These are phyloP conservation scores for Ophiostoma himal-ulmi DNA, from an alignment of 2,329 filamentous ascomycete genomes.

Conservation along the genomic window DNA sequence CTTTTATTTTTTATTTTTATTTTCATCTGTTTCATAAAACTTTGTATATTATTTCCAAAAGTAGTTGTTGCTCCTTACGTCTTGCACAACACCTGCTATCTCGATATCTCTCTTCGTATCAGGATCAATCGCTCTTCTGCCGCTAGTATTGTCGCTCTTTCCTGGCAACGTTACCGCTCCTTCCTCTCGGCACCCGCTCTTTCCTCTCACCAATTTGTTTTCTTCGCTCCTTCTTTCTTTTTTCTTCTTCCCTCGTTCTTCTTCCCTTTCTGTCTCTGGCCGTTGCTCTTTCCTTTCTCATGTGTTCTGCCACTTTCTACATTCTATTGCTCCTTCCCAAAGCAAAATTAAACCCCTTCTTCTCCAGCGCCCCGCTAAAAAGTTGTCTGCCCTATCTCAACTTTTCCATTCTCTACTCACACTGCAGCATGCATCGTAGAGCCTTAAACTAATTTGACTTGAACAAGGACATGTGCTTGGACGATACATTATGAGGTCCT, in stretches of 20 bases:
- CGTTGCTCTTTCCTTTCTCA: neutral
- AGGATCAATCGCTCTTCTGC: neutral
- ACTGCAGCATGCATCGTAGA: neutral
- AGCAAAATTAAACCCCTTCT: neutral
- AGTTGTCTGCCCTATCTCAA: neutral
- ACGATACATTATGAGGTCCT: neutral
- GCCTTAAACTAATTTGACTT: too few relatives aligned
- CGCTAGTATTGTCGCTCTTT: neutral
- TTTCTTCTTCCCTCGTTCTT: neutral
- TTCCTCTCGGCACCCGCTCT: neutral
- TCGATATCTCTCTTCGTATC: neutral
- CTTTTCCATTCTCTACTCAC: neutral
- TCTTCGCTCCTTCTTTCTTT: too few relatives aligned
- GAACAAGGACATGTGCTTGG: too few relatives aligned
- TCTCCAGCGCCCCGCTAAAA: slow-evolving; percentile 2
- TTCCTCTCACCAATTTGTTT: neutral
- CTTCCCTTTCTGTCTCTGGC: neutral
- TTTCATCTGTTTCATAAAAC: neutral
- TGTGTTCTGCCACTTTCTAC: neutral
- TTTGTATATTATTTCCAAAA: neutral
- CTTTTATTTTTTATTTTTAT: neutral
- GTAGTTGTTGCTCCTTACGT: neutral
- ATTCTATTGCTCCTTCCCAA: neutral
- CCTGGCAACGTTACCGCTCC: neutral
- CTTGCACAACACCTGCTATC: slow-evolving; percentile 1